Evolutionary conservation across 768 basidiomycete genomes (phyloP).

Genomic region (Inosperma sp.): DNA sequence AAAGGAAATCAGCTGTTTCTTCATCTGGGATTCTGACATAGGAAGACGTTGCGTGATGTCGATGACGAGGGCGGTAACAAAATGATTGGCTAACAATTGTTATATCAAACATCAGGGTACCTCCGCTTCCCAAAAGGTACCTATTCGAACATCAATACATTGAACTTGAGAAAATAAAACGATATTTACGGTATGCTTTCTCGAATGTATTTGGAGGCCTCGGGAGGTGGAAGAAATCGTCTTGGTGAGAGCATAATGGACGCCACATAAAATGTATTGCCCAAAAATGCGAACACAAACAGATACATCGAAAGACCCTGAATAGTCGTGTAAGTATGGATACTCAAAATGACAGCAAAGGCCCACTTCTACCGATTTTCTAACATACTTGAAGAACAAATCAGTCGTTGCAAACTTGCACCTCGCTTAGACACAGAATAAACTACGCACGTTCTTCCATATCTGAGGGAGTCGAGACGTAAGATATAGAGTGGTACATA

Average conservation of each 20-base stretch:
- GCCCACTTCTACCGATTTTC: constrained; percentile 83
- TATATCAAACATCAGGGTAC: constrained; percentile 90
- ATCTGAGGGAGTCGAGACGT: constrained; percentile 95
- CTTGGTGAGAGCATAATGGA: constrained; percentile 82
- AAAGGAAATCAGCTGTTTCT: constrained; percentile 47
- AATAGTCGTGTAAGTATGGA: constrained; percentile 1
- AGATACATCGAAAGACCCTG: constrained; percentile 91
- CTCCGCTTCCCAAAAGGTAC: constrained; percentile 87
- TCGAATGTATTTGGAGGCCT: constrained; percentile 60
- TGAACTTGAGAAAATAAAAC: background rate
- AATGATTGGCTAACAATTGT: constrained; percentile 85
- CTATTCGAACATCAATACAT: constrained; percentile 32
- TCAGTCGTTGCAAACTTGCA: background rate
- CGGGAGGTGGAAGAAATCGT: constrained; percentile 50
- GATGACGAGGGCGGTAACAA: constrained; percentile 58
- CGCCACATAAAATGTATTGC: constrained; percentile 89
- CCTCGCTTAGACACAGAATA: background rate
- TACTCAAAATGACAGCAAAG: background rate
- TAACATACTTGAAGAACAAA: constrained; percentile 54
- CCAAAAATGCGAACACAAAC: constrained; percentile 90
- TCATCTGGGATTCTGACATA: constrained; percentile 33
- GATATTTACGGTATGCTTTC: constrained; percentile 80
- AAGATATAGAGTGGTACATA: constrained; percentile 88
- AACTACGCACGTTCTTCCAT: constrained; percentile 91
- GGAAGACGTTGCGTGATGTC: constrained; percentile 29